Evolutionary conservation across 116 monocot species (phyloP), one percentile per base, ranked within the genome.

Genomic region (Thalassia testudinum): DNA sequence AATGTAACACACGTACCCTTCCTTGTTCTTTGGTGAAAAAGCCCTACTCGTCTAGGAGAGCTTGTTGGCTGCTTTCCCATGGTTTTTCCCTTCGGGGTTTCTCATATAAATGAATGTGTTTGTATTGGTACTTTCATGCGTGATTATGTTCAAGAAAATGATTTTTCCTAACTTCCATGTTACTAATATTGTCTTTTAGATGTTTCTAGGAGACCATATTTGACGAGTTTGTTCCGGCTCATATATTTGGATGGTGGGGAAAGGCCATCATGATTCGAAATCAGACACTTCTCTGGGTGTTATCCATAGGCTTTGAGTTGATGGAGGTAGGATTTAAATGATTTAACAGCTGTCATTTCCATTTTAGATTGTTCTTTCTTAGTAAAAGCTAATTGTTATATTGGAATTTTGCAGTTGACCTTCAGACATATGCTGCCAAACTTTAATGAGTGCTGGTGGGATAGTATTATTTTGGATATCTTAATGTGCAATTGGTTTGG

Each of bases 371-470:
- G n/a, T n/a, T n/a, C n/a, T n/a, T n/a, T n/a, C n/a, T n/a, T n/a
- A n/a, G n/a, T n/a, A n/a, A n/a, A n/a, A n/a, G n/a, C n/a, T n/a
- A n/a, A n/a, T n/a, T n/a, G n/a, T n/a, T n/a, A n/a, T n/a, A n/a
- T n/a, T n/a, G n/a, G 40, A 40, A 40, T 8, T 14, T 7, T 40
- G 53, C 85, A 95, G 95, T 70, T 85, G n/a, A 95, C 95, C 2
- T 95, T 95, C 73, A 80, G 95, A 18, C 95, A 95, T 68, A 95
- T 95, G 95, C 26, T 95, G 60, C 88, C 95, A 59, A 95, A 95
- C 43, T 95, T 95, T 17, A 95, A 95, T 54, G 95, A 95, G 50
- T 95, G 95, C 49, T 95, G 95, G 95, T 95, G 95, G 95, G 95
- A 95, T 63, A 95, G 89, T 51, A 81, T 95, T 65, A 68, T 95